Percentiles rank a stretch among this genome's conserved stretches.
Evolutionary conservation across 148 eudicot genomes (phyloP).

Genomic region (Salicornia ramosissima): DNA sequence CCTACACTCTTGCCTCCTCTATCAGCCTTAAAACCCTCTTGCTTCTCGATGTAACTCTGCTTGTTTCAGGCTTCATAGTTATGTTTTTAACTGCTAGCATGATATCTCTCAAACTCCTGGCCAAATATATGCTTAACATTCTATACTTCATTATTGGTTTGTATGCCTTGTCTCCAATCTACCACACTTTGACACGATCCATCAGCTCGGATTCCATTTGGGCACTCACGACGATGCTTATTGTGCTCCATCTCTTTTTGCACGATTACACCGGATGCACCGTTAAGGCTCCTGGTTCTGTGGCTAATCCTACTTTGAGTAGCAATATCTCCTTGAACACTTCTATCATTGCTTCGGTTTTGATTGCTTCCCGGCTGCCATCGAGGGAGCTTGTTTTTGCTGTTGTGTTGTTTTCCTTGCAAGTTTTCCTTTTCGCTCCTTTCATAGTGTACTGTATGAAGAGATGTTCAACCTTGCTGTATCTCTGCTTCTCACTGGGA

Average conservation of each 20-base stretch:
- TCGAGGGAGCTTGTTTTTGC: conserved; percentile 88
- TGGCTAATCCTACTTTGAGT: conserved; percentile 50
- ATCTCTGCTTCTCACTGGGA: conserved; percentile 58
- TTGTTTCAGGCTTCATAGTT: conserved; percentile 64
- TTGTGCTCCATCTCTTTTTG: conserved; percentile 78
- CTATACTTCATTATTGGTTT: conserved; percentile 72
- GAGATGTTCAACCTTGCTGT: conserved; percentile 66
- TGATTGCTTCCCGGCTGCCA: conserved; percentile 94
- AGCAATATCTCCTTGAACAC: conserved; percentile 80
- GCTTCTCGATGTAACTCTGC: conserved; percentile 61
- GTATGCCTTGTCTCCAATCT: conserved; percentile 78
- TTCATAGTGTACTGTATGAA: conserved; percentile 66
- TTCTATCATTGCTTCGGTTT: conserved; percentile 90
- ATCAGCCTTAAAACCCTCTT: conserved; percentile 58
- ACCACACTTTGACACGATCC: conserved; percentile 86
- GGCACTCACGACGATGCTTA: conserved; percentile 67
- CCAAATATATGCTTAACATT: conserved; percentile 52
- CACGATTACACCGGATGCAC: conserved; percentile 90
- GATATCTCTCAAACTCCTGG: conserved; percentile 44
- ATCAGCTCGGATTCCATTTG: conserved; percentile 87
- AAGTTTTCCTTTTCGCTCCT: conserved; percentile 90
- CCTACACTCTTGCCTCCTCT: conserved; percentile 59
- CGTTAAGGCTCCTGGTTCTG: conserved; percentile 56
- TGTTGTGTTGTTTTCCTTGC: conserved; percentile 73
- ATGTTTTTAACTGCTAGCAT: conserved; percentile 63